Base-by-base conservation (phyloP, 148 eudicot species). In the Fallopia convolvulus region DNA sequence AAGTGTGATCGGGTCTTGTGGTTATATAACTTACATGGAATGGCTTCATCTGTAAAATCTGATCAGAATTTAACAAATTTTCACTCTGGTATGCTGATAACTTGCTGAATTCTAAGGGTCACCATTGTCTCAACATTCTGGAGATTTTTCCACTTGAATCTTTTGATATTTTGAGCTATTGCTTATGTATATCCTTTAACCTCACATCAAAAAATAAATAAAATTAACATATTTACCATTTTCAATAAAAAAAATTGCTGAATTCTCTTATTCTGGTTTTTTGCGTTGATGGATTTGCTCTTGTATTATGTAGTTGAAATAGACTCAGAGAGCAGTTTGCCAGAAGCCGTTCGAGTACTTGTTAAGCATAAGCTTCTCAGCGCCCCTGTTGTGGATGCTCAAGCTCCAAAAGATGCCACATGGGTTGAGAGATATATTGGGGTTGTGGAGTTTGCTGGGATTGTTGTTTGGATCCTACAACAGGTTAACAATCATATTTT, bases 371-470 rank as follows among this genome's bases (percentile, higher is more conserved):
- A 84, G 81, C 78, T 94, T 74, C 90, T 94, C 4, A 92, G 97
- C 77, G 97, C 93, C 13, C 99, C 96, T 26, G 99, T 94, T 74
- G 94, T 92, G 77, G 92, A 94, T 82, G 89, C 81, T 70, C 80
- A 88, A 11, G 99, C 99, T 3, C 85, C 92, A 5, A 86, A 88
- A 39, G 91, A 94, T 79, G 90, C 99, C 53, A 82, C 93, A 77
- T 94, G 99, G 99, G 83, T 92, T 44, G 99, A 94, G 71, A 87
- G 97, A 84, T 94, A 94, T 76, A 79, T 94, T 39, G 99, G 99
- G 49, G 83, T 92, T 41, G 95, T 90, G 2, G 99, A 94, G 79
- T 94, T 92, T 78, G 97, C 96, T 20, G 99, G 99, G 63, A 94
- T 94, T 73, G 99, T 90, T 76, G 97, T 92, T 6, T 94, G 99